Base-by-base conservation (phyloP, 352 stramenopile genomes). In the Globisporangium okanoganense region DNA sequence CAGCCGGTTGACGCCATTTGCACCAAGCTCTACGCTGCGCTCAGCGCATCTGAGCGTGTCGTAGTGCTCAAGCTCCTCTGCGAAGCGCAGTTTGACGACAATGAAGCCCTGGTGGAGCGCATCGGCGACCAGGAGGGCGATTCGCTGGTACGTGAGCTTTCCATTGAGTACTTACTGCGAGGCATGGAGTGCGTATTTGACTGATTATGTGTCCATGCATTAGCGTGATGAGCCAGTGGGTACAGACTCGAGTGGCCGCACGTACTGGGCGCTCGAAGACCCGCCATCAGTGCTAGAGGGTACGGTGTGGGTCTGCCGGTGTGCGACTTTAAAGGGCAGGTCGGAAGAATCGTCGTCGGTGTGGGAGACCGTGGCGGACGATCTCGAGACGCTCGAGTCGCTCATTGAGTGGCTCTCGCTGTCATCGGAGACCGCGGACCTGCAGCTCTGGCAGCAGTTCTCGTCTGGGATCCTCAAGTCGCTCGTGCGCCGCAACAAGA, bases 201-300 rank as follows among this genome's bases (percentile, higher is more conserved):
- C 18, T 36, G 5, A n/a, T 49, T 14, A 16, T 58, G 10, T 49
- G 5, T 58, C 12, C 36, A 24, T 36, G 20, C n/a, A 44, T 59
- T 45, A 87, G 75, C 70, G 79, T 27, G 82, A 89, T 56, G 70
- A 82, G 22, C 63, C 70, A 6, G 55, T 85, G 1, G 82, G 82
- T 0, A 51, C 47, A 0, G 82, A 91, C 61, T 69, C 71, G n/a
- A 52, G 40, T 0, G 75, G 74, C 48, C 76, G 78, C 22, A 76
- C 58, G 1, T 88, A 90, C 66, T 89, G 76, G 56, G 54, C 85
- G 38, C 53, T 92, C 22, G 82, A 92, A 57, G 80, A 92, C 67
- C 65, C 74, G 14, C 63, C 77, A 24, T 85, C 71, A 7, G 67
- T 87, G 24, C 56, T 74, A 8, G 69, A 86, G n/a, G 77, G 67